Evolutionary conservation across 768 basidiomycete species (phyloP), one percentile per base, ranked within the genome.

Genomic region (Podaxis rugospora): DNA sequence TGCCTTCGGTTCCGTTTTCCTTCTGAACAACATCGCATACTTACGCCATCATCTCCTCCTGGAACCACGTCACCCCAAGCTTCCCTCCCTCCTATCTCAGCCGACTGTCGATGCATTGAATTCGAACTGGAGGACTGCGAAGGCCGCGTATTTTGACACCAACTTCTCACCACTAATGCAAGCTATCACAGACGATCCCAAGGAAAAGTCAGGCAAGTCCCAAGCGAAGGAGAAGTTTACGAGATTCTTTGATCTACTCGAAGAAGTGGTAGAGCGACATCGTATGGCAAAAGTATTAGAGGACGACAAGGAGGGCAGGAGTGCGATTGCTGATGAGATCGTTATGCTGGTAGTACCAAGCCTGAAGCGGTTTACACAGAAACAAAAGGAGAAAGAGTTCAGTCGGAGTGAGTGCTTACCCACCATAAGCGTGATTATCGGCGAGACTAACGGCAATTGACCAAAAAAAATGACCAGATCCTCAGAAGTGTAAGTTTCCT

Each of bases 151-250:
- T 72, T 92, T 92, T 62, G 92, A 93, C 63, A 78, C 88, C 23
- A 93, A 92, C 72, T 92, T 89, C 70, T 85, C 87, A 5, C 87
- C 89, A 10, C 74, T 93, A 53, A 84, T 93, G 76, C 88, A 90
- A 72, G 78, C 72, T 69, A 83, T 75, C 75, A 85, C 74, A 25
- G 82, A 85, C 51, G 86, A 88, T 58, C 82, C 86, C 21, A 84
- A 83, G 63, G 81, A 81, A 66, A 82, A 83, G 66, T 75, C 71
- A 5, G 80, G 79, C 27, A 84, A 83, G 72, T 78, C 81, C 2
- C 84, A 83, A 2, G 83, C 83, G 14, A 93, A 93, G 74, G 92
- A 93, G 73, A 91, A 88, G 72, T 89, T 90, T 69, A 90, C 86
- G 35, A 77, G 85, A 59, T 94, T 94, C 73, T 93, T 88, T 65